Evolutionary conservation across 2,329 filamentous ascomycete species (phyloP).

Genomic region (Corinectria fuckeliana): DNA sequence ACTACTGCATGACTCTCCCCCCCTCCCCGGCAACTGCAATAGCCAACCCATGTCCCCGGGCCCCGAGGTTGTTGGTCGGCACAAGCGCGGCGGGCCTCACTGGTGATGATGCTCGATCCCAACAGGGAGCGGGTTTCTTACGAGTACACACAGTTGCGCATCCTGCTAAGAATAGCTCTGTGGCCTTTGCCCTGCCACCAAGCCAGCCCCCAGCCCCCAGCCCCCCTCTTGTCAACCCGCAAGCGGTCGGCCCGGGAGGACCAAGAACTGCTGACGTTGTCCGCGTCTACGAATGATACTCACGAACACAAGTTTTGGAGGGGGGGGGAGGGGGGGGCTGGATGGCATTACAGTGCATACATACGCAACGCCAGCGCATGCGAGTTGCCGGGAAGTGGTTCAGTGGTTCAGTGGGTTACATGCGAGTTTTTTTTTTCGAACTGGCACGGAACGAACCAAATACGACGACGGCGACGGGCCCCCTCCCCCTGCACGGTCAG

Average conservation of each 20-base stretch:
- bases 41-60: not conserved
- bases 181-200: not conserved
- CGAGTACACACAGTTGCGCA: not conserved
- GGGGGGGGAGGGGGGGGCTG: too few species aligned
- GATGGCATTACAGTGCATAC: not conserved
- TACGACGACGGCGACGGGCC: not conserved
- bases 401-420: not conserved
- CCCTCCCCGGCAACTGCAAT: not conserved
- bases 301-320: too few species aligned
- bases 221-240: not conserved
- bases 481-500: not conserved
- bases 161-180: not conserved
- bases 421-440: too few species aligned
- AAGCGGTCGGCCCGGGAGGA: too few species aligned
- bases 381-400: too few species aligned
- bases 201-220: too few species aligned
- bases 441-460: too few species aligned
- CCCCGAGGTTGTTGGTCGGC: slow-evolving; percentile 10
- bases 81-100: not conserved
- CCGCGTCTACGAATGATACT: too few species aligned
- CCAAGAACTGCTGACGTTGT: too few species aligned
- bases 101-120: not conserved
- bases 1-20: slow-evolving; percentile 4
- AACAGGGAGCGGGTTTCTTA: not conserved
- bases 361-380: too few species aligned